Conservation (phyloP, 306 rosid species). For the Castanospermum australe region DNA sequence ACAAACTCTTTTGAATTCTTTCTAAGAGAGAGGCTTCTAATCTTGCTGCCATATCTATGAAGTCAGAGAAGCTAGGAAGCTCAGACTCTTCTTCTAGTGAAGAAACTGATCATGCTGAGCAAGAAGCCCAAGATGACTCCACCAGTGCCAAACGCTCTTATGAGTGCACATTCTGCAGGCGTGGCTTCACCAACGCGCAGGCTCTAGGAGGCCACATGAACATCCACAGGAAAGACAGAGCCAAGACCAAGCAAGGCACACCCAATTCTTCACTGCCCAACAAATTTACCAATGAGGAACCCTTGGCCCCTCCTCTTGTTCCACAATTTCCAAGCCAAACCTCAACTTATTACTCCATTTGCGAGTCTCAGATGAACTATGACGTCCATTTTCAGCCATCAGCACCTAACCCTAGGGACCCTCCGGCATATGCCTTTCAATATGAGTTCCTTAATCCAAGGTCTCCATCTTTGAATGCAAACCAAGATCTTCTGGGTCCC, state of each 20-base stretch:
- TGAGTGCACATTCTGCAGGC: slow-evolving; percentile 73
- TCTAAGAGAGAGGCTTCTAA: neutral
- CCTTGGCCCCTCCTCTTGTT: slow-evolving; percentile 16
- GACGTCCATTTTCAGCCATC: slow-evolving; percentile 43
- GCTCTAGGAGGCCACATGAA: slow-evolving; percentile 85
- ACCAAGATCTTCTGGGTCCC: slow-evolving; percentile 40
- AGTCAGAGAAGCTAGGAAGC: slow-evolving; percentile 36
- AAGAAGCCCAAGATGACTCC: slow-evolving; percentile 16
- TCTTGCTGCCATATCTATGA: slow-evolving; percentile 34
- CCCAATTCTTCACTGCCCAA: neutral
- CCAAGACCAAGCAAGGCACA: slow-evolving; percentile 48
- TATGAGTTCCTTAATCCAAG: slow-evolving; percentile 32
- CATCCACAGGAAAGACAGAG: slow-evolving; percentile 68
- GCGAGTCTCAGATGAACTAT: slow-evolving; percentile 40
- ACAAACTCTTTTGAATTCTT: neutral
- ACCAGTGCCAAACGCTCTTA: slow-evolving; percentile 37
- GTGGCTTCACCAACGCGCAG: slow-evolving; percentile 77
- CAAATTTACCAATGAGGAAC: neutral
- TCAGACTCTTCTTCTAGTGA: slow-evolving; percentile 56
- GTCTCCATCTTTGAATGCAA: slow-evolving; percentile 28
- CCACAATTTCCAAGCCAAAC: slow-evolving; percentile 34
- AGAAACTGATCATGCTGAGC: slow-evolving; percentile 40
- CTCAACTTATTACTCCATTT: slow-evolving; percentile 30
- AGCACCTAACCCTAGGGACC: slow-evolving; percentile 17
- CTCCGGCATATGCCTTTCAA: slow-evolving; percentile 17